A percentile compares a stretch with the other conserved stretches of the same genome.
Evolutionary conservation across 345 rosid genomes (phyloP).

Genomic region (Pistacia vera): DNA sequence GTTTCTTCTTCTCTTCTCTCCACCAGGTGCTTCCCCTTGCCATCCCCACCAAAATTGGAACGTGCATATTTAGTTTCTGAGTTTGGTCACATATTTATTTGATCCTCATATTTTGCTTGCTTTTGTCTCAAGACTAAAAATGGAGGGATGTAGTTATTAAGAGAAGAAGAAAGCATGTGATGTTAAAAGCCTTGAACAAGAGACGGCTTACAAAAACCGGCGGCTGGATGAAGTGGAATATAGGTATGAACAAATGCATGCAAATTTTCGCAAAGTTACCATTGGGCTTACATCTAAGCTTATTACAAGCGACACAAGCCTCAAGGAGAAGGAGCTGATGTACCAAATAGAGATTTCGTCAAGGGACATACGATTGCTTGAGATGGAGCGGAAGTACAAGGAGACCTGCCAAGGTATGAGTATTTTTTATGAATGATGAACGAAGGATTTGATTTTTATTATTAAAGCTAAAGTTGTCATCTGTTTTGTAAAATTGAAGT

Average conservation of each 20-base stretch:
- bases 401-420: not conserved
- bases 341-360: not conserved
- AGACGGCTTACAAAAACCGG: conserved; percentile 23
- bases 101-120: not conserved
- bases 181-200: conserved; percentile 11
- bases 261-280: not conserved
- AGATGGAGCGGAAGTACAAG: not conserved
- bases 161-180: conserved; percentile 14
- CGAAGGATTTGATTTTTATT: conserved; percentile 8
- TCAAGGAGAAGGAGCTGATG: not conserved
- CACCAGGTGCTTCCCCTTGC: too few relatives aligned
- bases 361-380: not conserved
- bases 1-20: too few relatives aligned
- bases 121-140: not conserved
- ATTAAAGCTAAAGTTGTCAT: not conserved
- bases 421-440: not conserved
- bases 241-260: not conserved
- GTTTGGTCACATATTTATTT: not conserved
- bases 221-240: conserved; percentile 14
- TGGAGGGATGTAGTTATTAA: not conserved
- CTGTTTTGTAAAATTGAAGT: not conserved
- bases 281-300: conserved; percentile 8
- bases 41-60: too few relatives aligned
- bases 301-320: not conserved
- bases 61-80: too few relatives aligned